These are phyloP conservation scores for Solanum aculeatissimum DNA, from an alignment of 305 asterid species.

Conservation along the genomic window DNA sequence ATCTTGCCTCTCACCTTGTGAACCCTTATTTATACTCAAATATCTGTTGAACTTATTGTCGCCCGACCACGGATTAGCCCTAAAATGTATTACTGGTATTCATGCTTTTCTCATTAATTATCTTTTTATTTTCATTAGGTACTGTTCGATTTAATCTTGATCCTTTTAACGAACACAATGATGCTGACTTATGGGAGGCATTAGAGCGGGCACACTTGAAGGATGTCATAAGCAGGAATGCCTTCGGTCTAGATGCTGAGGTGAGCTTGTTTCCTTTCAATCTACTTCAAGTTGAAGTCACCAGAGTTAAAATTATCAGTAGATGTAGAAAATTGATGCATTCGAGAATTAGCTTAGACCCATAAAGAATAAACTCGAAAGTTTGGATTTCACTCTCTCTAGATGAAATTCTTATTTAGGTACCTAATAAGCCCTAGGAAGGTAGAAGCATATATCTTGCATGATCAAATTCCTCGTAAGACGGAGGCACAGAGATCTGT, in stretches of 20 bases:
- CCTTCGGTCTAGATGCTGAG: slow-evolving; percentile 74
- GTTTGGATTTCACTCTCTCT: not conserved
- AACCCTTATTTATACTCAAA: not conserved
- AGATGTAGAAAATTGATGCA: not conserved
- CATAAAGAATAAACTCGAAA: not conserved
- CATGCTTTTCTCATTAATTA: not conserved
- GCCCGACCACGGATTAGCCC: not conserved
- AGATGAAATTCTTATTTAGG: not conserved
- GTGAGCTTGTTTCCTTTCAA: slow-evolving; percentile 11
- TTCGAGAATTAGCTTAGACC: not conserved
- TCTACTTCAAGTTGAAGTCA: not conserved
- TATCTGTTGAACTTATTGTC: not conserved
- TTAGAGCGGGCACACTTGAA: slow-evolving; percentile 73
- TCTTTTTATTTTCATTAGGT: slow-evolving; percentile 24
- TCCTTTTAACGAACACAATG: slow-evolving; percentile 74
- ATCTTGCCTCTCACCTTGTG: not conserved
- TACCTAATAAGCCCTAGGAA: not conserved
- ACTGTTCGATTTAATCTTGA: slow-evolving; percentile 76
- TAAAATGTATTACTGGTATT: not conserved
- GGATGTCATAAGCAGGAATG: slow-evolving; percentile 52
- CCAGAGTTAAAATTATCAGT: not conserved
- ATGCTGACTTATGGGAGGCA: slow-evolving; percentile 82
- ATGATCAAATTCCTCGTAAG: not conserved
- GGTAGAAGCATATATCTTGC: not conserved
- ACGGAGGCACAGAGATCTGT: not conserved